Evolutionary conservation across 2,329 filamentous ascomycete genomes (phyloP), one percentile per base, ranked within the genome.

Genomic region (Colletotrichum cereale): DNA sequence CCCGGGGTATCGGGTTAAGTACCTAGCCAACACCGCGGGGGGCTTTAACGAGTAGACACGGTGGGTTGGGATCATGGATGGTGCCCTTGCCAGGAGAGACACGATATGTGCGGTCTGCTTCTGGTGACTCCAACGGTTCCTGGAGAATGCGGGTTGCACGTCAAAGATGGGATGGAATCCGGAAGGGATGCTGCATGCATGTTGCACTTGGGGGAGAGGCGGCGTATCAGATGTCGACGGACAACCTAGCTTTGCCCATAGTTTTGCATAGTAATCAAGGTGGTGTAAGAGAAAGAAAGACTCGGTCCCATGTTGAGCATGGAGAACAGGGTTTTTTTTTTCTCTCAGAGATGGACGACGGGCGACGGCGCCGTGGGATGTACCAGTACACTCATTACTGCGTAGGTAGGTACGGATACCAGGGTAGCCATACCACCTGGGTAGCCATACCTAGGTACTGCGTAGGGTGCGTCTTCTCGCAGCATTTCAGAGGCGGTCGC

Each of bases 1-100:
- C 56, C 48, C 34, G 56, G 10, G 42, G 68, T 68, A 63, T 68
- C 57, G 64, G 52, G 52, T 71, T 71, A 31, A 68, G 67, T 71
- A 40, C 14, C 36, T 38, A 44, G 21, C 52, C 38, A n/a, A 47
- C 65, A 65, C n/a, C 12, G 21, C 3, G 68, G 57, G 63, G 67
- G 6, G n/a, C 10, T 29, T 24, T 36, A 24, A 55, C 40, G 56
- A 57, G 67, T 34, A 21, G 44, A 44, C 24, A 34, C 57, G 40
- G 16, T 11, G 26, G 48, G 50, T 55, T 16, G 63, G 68, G 68
- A 71, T 67, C 38, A 58, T 70, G 57, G 44, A 40, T 57, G 42
- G 21, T 31, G 61, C 31, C 50, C 31, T 42, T 26, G n/a, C 47
- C 47, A 5, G 36, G 57, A 58, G 38, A 26, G 31, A 50, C n/a